These are phyloP conservation scores for Eudorina sp. DNA, from an alignment of 139 green algal genomes.

Conservation along the genomic window DNA sequence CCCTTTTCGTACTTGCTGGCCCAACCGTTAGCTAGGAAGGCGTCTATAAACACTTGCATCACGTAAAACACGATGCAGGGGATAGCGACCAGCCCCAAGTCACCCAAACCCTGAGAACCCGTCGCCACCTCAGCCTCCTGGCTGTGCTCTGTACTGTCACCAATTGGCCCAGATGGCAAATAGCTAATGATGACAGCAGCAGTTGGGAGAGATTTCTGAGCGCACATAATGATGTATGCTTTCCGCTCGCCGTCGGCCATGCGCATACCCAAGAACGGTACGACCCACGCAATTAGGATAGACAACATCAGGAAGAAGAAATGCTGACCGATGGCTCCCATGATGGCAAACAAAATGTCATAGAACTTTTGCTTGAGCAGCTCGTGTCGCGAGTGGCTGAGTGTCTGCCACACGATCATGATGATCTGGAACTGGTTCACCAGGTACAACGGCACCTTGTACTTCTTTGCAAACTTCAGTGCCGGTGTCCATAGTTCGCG, in stretches of 20 bases:
- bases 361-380: conserved; percentile 70
- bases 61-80: conserved; percentile 88
- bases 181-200: conserved; percentile 73
- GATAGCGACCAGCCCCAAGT: conserved; percentile 80
- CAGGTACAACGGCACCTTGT: conserved; percentile 72
- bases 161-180: conserved; percentile 31
- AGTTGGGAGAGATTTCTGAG: conserved; percentile 80
- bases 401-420: conserved; percentile 82
- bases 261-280: conserved; percentile 46
- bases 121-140: not conserved
- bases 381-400: conserved; percentile 64
- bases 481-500: conserved; percentile 57
- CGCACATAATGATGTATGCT: conserved; percentile 70
- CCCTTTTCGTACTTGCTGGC: conserved; percentile 69
- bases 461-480: conserved; percentile 48
- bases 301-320: conserved; percentile 74
- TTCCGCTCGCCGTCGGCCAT: conserved; percentile 67
- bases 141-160: not conserved
- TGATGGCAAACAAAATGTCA: conserved; percentile 68
- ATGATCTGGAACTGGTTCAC: conserved; percentile 74
- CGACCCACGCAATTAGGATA: conserved; percentile 59
- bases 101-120: conserved; percentile 55
- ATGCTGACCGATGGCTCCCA: conserved; percentile 62
- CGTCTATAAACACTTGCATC: conserved; percentile 81
- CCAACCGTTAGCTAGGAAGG: conserved; percentile 70